Evolutionary conservation across 352 stramenopile species (phyloP), one percentile per base, ranked within the genome.

Genomic region (Phytopythium cucurbitacearum): DNA sequence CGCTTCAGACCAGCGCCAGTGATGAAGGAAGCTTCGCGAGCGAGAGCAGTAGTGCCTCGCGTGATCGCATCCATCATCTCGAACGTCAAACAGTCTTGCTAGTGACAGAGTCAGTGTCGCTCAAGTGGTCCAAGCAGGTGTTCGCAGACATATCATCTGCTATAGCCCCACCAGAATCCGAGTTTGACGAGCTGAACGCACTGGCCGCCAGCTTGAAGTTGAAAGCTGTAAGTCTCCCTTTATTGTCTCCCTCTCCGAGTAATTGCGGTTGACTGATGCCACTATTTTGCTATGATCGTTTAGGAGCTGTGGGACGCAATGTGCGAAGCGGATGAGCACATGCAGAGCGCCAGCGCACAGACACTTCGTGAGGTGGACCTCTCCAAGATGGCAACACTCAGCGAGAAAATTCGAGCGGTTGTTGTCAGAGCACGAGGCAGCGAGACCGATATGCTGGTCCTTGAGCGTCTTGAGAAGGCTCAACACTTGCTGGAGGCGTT

Each of bases 291-390:
- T 43, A 36, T 37, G 32, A 44, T 54, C 1, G 1, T 58, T 10
- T 10, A 77, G 65, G 72, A 86, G 44, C 36, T 91, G 0, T 91
- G 78, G 80, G 51, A 80, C 11, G 67, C 72, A 0, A 64, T 89
- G 2, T 77, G 72, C 36, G 64, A 73, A 32, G 62, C 64, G 0
- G 73, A 86, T 49, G 60, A 74, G 7, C 72, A 87, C 33, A 46
- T 89, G 5, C 50, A 53, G 2, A 44, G 32, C 0, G 77, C 60
- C 36, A 69, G 70, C 11, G 51, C 56, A 1, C 65, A 80, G 8
- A 75, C 72, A 0, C 53, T 91, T 7, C 57, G 63, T 1, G 49
- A 61, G 32, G 65, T 91, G 1, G 71, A 87, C 40, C 32, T 88
- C 12, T 37, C 48, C 5, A 63, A 75, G 12, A 68, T 91, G 61